Evolutionary conservation across 1,139 yeast genomes (phyloP).

Genomic region (Candida frijolesensis): DNA sequence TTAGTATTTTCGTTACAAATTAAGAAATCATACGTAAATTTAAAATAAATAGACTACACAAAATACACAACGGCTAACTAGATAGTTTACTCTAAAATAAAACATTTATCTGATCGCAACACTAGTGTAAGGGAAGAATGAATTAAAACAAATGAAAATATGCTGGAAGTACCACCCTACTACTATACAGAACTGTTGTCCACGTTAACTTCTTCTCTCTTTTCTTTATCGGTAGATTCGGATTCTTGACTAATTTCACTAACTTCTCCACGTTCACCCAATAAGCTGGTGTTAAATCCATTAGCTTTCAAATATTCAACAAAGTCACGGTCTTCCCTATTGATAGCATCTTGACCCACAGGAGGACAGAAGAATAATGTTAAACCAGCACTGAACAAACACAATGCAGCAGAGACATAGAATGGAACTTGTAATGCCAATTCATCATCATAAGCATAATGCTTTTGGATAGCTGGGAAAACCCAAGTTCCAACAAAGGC

Average conservation of each 20-base stretch:
- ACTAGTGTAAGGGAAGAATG: background rate
- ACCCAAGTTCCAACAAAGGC: slow-evolving; percentile 89
- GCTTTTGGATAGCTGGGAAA: slow-evolving; percentile 69
- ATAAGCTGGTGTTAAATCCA: slow-evolving; percentile 58
- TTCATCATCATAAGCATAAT: slow-evolving; percentile 27
- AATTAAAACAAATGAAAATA: background rate
- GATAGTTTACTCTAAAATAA: no score
- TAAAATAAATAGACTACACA: no score
- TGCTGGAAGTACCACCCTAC: background rate
- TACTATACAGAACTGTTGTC: background rate
- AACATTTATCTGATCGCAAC: no score
- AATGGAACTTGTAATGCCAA: slow-evolving; percentile 66
- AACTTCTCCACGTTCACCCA: slow-evolving; percentile 33
- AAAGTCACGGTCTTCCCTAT: slow-evolving; percentile 73
- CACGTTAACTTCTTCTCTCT: slow-evolving; percentile 2
- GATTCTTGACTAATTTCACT: slow-evolving; percentile 2
- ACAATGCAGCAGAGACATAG: slow-evolving; percentile 76
- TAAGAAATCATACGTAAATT: no score
- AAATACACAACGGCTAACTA: no score
- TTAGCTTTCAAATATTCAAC: slow-evolving; percentile 58
- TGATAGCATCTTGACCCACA: slow-evolving; percentile 79
- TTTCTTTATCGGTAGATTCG: slow-evolving; percentile 3
- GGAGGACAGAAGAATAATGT: slow-evolving; percentile 75
- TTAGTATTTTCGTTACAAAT: no score
- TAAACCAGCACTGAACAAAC: slow-evolving; percentile 67